These are phyloP conservation scores for Paxillus ammoniavirescens DNA, from an alignment of 768 basidiomycete species.

Conservation along the genomic window DNA sequence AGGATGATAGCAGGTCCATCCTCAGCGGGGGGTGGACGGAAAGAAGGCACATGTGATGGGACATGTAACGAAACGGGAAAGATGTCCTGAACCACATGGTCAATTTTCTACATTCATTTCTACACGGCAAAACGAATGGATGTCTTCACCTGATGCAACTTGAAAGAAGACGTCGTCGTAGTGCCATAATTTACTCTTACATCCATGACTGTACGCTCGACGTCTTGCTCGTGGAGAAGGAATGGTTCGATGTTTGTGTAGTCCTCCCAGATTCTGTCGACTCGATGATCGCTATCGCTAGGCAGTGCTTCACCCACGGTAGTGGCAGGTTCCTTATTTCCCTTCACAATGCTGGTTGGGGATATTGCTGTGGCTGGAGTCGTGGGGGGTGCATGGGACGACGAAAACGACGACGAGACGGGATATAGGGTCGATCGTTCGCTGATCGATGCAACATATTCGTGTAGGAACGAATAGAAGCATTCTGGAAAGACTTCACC, in stretches of 20 bases:
- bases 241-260: constrained; percentile 81
- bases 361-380: constrained; percentile 33
- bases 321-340: constrained; percentile 12
- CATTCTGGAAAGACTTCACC: constrained; percentile 85
- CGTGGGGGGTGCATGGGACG: constrained; percentile 24
- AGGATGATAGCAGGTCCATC: constrained; percentile 90
- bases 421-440: constrained; percentile 55
- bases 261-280: constrained; percentile 85
- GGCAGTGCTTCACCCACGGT: constrained; percentile 44
- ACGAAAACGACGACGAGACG: constrained; percentile 38
- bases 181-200: constrained; percentile 54
- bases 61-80: constrained; percentile 73
- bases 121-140: neutral
- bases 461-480: constrained; percentile 94
- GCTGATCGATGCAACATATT: constrained; percentile 80
- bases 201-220: constrained; percentile 48
- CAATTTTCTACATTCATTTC: neutral
- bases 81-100: constrained; percentile 50
- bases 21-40: constrained; percentile 60
- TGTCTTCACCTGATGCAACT: constrained; percentile 56
- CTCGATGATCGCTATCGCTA: constrained; percentile 79
- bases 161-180: constrained; percentile 39
- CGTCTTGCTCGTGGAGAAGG: constrained; percentile 44
- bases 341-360: constrained; percentile 31
- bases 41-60: constrained; percentile 44